Conservation (phyloP, 1,139 yeast genomes). For the Taphrina wiesneri region DNA sequence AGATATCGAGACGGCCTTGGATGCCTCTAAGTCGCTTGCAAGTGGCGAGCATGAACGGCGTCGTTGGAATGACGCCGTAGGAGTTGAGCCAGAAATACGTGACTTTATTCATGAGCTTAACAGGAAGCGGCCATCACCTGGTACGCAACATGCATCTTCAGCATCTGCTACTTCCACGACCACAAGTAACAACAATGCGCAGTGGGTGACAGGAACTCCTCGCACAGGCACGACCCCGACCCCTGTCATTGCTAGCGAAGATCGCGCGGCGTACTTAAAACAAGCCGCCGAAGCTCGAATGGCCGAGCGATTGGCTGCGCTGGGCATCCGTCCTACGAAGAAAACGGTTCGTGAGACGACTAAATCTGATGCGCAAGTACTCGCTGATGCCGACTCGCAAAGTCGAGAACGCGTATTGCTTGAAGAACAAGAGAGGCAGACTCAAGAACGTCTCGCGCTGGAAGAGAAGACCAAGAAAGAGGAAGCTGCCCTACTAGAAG, state of each 20-base stretch:
- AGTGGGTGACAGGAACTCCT: neutral
- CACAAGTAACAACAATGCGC: neutral
- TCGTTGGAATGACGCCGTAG: constrained; percentile 85
- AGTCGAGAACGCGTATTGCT: constrained; percentile 5
- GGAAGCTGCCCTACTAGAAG: constrained; percentile 33
- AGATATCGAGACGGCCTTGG: constrained; percentile 53
- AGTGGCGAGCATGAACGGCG: constrained; percentile 58
- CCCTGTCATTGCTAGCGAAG: constrained; percentile 49
- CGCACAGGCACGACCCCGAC: neutral
- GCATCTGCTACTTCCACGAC: constrained; percentile 12
- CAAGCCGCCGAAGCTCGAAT: constrained; percentile 89
- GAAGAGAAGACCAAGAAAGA: constrained; percentile 27
- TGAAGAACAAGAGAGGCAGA: constrained; percentile 17
- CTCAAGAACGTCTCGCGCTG: constrained; percentile 37
- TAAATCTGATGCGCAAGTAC: neutral
- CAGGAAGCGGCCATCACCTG: constrained; percentile 32
- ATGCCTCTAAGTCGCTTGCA: constrained; percentile 46
- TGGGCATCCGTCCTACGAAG: constrained; percentile 61
- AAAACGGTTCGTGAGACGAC: neutral
- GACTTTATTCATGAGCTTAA: constrained; percentile 62
- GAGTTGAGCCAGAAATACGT: constrained; percentile 67
- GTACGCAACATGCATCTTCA: neutral
- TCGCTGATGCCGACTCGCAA: constrained; percentile 41
- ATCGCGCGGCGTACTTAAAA: constrained; percentile 78
- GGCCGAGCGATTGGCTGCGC: constrained; percentile 83